Percentiles rank a stretch among this genome's conserved stretches.
These are phyloP conservation scores for Asterophora lycoperdoides DNA, from an alignment of 768 basidiomycete genomes.

Conservation along the genomic window DNA sequence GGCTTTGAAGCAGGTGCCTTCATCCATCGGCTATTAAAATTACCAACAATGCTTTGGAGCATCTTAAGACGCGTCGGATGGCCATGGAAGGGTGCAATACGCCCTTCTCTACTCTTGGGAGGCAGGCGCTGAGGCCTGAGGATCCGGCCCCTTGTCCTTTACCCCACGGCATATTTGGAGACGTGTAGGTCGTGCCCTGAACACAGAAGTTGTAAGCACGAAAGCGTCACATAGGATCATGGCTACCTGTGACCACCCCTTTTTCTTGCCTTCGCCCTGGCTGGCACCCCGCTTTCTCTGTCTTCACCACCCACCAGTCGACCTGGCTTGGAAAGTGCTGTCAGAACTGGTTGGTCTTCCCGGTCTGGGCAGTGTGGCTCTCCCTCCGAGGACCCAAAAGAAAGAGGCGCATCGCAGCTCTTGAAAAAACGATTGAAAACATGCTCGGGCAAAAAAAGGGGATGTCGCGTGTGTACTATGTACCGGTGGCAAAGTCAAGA, in stretches of 20 bases:
- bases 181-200: slow-evolving; percentile 70
- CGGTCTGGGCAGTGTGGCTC: slow-evolving; percentile 68
- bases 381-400: slow-evolving; percentile 78
- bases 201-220: slow-evolving; percentile 57
- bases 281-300: slow-evolving; percentile 33
- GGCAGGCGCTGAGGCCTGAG: slow-evolving; percentile 15
- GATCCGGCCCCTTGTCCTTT: slow-evolving; percentile 47
- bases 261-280: slow-evolving; percentile 45
- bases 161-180: slow-evolving; percentile 50
- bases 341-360: slow-evolving; percentile 65
- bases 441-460: slow-evolving; percentile 59
- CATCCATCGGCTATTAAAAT: slow-evolving; percentile 68
- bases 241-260: slow-evolving; percentile 63
- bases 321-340: slow-evolving; percentile 43
- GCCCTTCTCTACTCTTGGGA: slow-evolving; percentile 31
- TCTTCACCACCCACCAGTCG: slow-evolving; percentile 37
- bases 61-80: slow-evolving; percentile 39
- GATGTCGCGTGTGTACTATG: slow-evolving; percentile 66
- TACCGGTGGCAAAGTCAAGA: slow-evolving; percentile 39
- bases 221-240: slow-evolving; percentile 59
- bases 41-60: slow-evolving; percentile 55
- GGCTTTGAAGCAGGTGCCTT: slow-evolving; percentile 63
- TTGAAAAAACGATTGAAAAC: slow-evolving; percentile 71
- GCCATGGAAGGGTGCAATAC: slow-evolving; percentile 53
- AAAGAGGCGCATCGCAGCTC: slow-evolving; percentile 64